Conservation (phyloP, 495 filamentous ascomycete genomes). For the Venustampulla echinocandica region DNA sequence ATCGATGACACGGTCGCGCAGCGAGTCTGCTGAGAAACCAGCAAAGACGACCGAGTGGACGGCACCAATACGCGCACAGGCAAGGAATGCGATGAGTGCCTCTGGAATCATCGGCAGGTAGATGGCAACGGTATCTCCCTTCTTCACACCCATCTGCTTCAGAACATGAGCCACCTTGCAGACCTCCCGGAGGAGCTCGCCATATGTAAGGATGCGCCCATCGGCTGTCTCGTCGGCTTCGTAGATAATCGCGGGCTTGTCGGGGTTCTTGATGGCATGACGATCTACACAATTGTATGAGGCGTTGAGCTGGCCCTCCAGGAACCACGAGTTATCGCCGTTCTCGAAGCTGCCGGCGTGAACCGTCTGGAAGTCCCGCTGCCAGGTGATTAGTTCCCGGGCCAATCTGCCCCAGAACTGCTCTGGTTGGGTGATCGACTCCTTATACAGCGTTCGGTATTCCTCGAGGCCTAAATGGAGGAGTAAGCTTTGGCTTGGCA, state of each 20-base stretch:
- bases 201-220: conserved; percentile 85
- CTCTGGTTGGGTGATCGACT: conserved; percentile 85
- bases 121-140: conserved; percentile 94
- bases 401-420: conserved; percentile 86
- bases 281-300: conserved; percentile 97
- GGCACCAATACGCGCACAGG: conserved; percentile 85
- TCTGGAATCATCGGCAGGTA: conserved; percentile 99
- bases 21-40: conserved; percentile 93
- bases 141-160: conserved; percentile 90
- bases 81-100: conserved; percentile 83
- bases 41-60: conserved; percentile 98
- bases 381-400: conserved; percentile 84
- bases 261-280: conserved; percentile 84
- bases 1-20: conserved; percentile 91
- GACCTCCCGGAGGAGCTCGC: conserved; percentile 89
- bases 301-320: conserved; percentile 87
- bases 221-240: conserved; percentile 88
- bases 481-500: neutral
- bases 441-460: conserved; percentile 88
- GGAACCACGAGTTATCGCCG: conserved; percentile 91
- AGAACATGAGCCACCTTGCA: conserved; percentile 77
- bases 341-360: conserved; percentile 64
- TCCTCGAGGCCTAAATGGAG: conserved; percentile 53
- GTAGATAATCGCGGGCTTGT: conserved; percentile 94
- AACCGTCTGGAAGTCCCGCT: conserved; percentile 86